phyloP scores from a whole-genome alignment of 2,329 filamentous ascomycete genomes.

The Claviceps maximensis region DNA sequence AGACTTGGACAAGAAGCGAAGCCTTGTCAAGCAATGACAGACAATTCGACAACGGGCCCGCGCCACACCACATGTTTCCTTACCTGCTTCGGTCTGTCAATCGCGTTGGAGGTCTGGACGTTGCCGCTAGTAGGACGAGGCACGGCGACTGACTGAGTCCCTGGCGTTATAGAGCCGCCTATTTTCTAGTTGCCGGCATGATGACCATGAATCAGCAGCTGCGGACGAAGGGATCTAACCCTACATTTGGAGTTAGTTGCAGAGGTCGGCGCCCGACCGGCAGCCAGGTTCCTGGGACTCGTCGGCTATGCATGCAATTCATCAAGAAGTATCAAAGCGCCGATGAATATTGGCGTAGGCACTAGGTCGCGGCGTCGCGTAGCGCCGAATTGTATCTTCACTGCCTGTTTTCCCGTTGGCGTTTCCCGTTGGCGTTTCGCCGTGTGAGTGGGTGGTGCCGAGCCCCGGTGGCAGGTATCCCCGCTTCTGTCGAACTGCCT shows the following conservation, averaged over 20 bases:
- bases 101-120: background rate
- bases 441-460: background rate
- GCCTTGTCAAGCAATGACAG: background rate
- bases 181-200: background rate
- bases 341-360: background rate
- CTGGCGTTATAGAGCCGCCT: background rate
- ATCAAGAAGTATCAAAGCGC: background rate
- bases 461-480: background rate
- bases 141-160: background rate
- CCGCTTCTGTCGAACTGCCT: slow-evolving; percentile 3
- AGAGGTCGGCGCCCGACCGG: slow-evolving; percentile 2
- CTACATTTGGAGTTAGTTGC: background rate
- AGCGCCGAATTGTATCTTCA: background rate
- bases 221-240: background rate
- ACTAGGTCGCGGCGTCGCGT: background rate
- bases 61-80: background rate
- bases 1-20: background rate
- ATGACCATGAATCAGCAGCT: background rate
- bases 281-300: slow-evolving; percentile 5
- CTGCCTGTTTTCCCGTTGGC: background rate
- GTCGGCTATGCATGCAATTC: background rate
- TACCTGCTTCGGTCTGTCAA: background rate
- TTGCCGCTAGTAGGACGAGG: background rate
- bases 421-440: background rate
- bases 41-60: background rate